Evolutionary conservation across 2,329 filamentous ascomycete genomes (phyloP), one percentile per base, ranked within the genome.

Genomic region (Colletotrichum sp.): DNA sequence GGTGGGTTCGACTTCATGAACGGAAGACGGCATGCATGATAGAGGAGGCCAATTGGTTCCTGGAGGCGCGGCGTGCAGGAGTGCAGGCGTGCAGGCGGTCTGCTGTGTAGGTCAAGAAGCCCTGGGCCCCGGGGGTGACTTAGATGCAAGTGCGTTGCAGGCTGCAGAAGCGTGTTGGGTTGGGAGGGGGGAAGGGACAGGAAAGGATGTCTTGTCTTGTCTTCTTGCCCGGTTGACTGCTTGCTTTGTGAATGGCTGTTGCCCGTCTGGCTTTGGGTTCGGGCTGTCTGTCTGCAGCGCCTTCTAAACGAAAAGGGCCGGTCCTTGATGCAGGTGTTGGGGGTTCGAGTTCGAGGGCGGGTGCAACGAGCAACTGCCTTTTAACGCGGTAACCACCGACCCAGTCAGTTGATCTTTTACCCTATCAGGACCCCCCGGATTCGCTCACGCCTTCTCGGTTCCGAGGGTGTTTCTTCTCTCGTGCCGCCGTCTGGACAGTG

Each of bases 11-110:
- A 85, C 80, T 83, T 84, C 84, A 84, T 84, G 83, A 83, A 84
- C 85, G 85, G 84, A 80, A 85, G 84, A 82, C 83, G 83, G 82
- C 84, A 88, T 89, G 87, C 88, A 89, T 89, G 83, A 85, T 87
- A 85, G 82, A 79, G 80, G 36, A 79, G 83, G 80, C 80, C 83
- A 85, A 86, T 86, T 73, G 83, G 84, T 84, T 82, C 81, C 82
- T 83, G 80, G 79, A 81, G 60, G 72, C 62, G 79, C 71, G 65
- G 79, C 80, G 80, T 80, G 44, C 44, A 52, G 44, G 44, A 52
- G n/a, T 21, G 44, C 44, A 52, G 44, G 44, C 44, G n/a, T 52
- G 83, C 82, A 81, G 83, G 81, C 80, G 80, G 80, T 78, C 79
- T 78, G 81, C 79, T 77, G 81, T 80, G 80, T 82, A 83, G 81